Conservation (phyloP, 139 green algal genomes). For the Tetraselmis chui region DNA sequence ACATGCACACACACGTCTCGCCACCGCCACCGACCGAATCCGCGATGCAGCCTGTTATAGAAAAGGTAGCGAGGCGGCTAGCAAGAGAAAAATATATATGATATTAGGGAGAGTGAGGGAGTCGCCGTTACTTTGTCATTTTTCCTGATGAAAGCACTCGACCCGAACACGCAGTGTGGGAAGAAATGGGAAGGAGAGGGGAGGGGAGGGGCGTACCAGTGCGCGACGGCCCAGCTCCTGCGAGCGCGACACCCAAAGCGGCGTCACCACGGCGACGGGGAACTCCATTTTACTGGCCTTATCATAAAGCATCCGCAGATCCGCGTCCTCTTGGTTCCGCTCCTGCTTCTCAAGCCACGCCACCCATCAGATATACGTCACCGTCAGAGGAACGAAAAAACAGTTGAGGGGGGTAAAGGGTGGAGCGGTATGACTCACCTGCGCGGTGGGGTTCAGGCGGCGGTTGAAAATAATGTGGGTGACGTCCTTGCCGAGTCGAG, state of each 20-base stretch:
- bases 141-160: too few species aligned
- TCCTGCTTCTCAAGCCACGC: neutral
- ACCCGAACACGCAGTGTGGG: too few species aligned
- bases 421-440: constrained; percentile 7
- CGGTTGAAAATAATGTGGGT: constrained; percentile 40
- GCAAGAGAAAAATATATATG: too few species aligned
- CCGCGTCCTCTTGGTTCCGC: constrained; percentile 12
- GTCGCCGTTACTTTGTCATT: too few species aligned
- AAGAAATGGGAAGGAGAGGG: too few species aligned
- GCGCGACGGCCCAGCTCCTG: constrained; percentile 6
- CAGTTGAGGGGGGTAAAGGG: neutral
- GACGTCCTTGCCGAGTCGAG: constrained; percentile 31
- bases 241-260: constrained; percentile 30
- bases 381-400: neutral
- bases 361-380: neutral
- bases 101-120: too few species aligned
- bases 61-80: too few species aligned
- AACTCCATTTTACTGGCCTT: constrained; percentile 12
- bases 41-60: too few species aligned
- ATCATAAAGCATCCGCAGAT: constrained; percentile 24
- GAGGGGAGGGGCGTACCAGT: constrained; percentile 11
- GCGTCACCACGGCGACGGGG: constrained; percentile 17
- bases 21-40: too few species aligned
- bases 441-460: constrained; percentile 7
- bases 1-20: neutral